phyloP scores from a whole-genome alignment of 208 protist genomes.

The Acanthamoeba castellanii region DNA sequence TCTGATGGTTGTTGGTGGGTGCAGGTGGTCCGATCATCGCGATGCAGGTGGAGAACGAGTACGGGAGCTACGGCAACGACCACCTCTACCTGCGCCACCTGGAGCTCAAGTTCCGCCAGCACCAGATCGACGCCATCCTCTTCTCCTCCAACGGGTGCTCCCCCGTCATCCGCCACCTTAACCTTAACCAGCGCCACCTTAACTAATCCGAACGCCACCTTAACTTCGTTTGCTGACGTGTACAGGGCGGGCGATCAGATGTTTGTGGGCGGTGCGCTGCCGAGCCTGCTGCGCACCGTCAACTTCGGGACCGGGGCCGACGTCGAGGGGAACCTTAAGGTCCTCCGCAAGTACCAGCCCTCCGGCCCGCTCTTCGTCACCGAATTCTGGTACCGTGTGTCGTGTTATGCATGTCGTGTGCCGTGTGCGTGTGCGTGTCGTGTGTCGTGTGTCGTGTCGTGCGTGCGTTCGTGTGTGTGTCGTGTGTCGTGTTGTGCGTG shows the following conservation, averaged over 20 bases:
- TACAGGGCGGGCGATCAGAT: background rate
- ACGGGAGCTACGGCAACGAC: constrained; percentile 41
- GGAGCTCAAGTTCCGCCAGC: background rate
- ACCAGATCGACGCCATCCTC: constrained; percentile 36
- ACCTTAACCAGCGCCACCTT: no score
- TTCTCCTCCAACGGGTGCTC: constrained; percentile 48
- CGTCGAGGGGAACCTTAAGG: background rate
- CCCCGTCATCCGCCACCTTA: background rate
- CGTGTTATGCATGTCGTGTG: no score
- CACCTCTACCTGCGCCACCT: constrained; percentile 40
- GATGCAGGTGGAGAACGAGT: constrained; percentile 62
- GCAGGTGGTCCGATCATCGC: constrained; percentile 46
- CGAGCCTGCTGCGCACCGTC: background rate
- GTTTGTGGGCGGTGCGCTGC: background rate
- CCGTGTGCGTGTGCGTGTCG: no score
- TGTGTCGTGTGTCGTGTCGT: no score
- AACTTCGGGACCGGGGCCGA: constrained; percentile 31
- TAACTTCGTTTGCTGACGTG: background rate
- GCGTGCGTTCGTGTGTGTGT: no score
- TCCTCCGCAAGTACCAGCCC: constrained; percentile 38
- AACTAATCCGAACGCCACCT: no score
- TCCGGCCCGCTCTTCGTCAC: constrained; percentile 46
- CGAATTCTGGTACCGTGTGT: constrained; percentile 21
- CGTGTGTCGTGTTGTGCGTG: no score
- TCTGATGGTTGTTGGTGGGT: background rate